These are phyloP conservation scores for Quercus tomentella DNA, from an alignment of 331 rosid genomes.

Conservation along the genomic window DNA sequence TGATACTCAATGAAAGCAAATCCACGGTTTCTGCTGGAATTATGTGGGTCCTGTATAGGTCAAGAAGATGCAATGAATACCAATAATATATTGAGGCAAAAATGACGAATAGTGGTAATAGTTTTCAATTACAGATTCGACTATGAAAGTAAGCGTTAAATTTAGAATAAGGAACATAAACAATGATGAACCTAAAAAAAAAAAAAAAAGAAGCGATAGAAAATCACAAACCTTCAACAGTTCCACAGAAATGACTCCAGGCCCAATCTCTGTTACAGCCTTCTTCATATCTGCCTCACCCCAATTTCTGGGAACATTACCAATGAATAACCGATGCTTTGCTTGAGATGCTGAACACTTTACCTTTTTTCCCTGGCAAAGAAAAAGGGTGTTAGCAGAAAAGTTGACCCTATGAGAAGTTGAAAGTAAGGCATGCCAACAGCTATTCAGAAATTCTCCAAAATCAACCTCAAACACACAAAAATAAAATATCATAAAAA, in stretches of 20 bases:
- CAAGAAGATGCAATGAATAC: slow-evolving; percentile 13
- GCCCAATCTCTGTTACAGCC: slow-evolving; percentile 46
- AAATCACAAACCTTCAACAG: slow-evolving; percentile 47
- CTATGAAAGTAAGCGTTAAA: background rate
- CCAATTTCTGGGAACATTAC: slow-evolving; percentile 71
- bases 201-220: background rate
- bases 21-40: slow-evolving; percentile 50
- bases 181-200: background rate
- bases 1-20: slow-evolving; percentile 61
- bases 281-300: slow-evolving; percentile 50
- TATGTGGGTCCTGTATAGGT: slow-evolving; percentile 49
- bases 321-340: slow-evolving; percentile 55
- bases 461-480: background rate
- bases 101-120: background rate
- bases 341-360: slow-evolving; percentile 61
- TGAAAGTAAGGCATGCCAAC: background rate
- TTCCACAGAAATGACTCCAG: slow-evolving; percentile 59
- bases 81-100: slow-evolving; percentile 8
- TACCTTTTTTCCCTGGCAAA: slow-evolving; percentile 46
- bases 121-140: background rate
- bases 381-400: slow-evolving; percentile 3
- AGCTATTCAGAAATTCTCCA: background rate
- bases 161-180: background rate
- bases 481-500: background rate
- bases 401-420: background rate